Percentiles rank a stretch among this genome's conserved stretches.
phyloP scores from a whole-genome alignment of 306 rosid genomes.

The Cajanus cajan region DNA sequence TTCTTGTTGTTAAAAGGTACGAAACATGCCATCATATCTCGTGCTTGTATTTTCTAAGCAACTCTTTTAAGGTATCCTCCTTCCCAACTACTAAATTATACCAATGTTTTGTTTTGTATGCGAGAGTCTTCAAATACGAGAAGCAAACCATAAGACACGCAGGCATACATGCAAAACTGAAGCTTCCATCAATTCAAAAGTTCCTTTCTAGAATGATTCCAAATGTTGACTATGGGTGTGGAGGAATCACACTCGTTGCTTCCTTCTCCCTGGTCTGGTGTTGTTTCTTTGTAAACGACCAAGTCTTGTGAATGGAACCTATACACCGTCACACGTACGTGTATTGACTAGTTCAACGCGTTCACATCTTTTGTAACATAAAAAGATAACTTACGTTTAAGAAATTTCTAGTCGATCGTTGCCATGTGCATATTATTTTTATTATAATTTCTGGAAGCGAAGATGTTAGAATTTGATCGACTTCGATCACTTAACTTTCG shows the following conservation, averaged over 20 bases:
- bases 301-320: neutral
- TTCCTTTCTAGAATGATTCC: constrained; percentile 38
- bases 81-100: neutral
- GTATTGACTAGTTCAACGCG: constrained; percentile 37
- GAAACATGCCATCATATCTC: constrained; percentile 54
- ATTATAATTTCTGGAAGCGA: neutral
- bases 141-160: constrained; percentile 35
- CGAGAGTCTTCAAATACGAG: constrained; percentile 23
- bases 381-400: neutral
- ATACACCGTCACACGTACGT: constrained; percentile 16
- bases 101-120: neutral
- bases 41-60: neutral
- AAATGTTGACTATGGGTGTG: constrained; percentile 27
- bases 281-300: neutral
- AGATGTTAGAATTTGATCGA: neutral
- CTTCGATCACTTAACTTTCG: neutral
- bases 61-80: neutral
- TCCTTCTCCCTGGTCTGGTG: constrained; percentile 7
- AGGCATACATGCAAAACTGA: neutral
- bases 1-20: constrained; percentile 58
- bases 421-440: neutral
- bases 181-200: constrained; percentile 22
- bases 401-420: constrained; percentile 6
- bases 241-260: constrained; percentile 23
- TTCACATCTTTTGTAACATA: neutral